Conservation (phyloP, 2,329 filamentous ascomycete species). For the Lachnellula hyalina region DNA sequence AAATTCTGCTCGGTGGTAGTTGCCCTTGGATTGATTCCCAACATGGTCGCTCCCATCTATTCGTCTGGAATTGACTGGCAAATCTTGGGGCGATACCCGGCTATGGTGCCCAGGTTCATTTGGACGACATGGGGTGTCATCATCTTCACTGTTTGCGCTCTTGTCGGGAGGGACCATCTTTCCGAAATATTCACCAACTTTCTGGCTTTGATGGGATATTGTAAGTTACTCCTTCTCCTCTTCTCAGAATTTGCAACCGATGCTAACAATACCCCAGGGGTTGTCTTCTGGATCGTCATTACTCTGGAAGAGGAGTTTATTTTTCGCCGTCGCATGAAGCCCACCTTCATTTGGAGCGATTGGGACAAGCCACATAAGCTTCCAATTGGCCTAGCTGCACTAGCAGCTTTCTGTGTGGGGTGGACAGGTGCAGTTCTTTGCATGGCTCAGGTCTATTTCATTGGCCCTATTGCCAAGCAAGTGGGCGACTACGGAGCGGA, state of each 20-base stretch:
- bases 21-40: constrained; percentile 59
- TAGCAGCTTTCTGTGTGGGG: constrained; percentile 56
- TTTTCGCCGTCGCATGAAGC: constrained; percentile 42
- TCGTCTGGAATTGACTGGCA: constrained; percentile 63
- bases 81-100: constrained; percentile 54
- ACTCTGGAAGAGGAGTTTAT: constrained; percentile 56
- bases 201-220: constrained; percentile 66
- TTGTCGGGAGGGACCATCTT: constrained; percentile 56
- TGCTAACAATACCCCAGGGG: constrained; percentile 31
- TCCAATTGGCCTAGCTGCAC: constrained; percentile 56
- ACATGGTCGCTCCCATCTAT: constrained; percentile 61
- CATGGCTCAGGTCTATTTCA: constrained; percentile 66
- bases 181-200: constrained; percentile 65
- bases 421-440: constrained; percentile 61
- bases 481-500: constrained; percentile 41
- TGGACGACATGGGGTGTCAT: constrained; percentile 60
- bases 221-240: constrained; percentile 25
- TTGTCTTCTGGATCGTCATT: constrained; percentile 60
- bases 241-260: neutral
- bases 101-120: constrained; percentile 54
- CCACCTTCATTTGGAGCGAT: constrained; percentile 52
- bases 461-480: constrained; percentile 52
- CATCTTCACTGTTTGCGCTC: constrained; percentile 59
- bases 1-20: constrained; percentile 62
- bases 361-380: constrained; percentile 57